Evolutionary conservation across 2,329 filamentous ascomycete genomes (phyloP).

Genomic region (Ophiocordyceps robertsii): DNA sequence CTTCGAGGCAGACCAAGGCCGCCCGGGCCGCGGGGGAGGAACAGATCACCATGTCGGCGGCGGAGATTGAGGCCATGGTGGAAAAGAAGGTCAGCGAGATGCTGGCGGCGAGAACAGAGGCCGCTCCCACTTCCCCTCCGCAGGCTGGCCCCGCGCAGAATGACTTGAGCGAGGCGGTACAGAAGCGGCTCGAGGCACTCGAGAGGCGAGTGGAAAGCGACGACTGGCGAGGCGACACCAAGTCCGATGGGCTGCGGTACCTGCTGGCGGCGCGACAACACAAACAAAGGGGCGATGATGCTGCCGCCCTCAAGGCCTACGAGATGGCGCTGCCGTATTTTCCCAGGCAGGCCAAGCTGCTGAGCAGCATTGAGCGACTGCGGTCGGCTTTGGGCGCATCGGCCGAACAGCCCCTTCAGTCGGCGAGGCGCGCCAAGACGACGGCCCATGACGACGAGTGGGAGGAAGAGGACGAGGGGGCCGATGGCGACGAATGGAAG

Average conservation of each 20-base stretch:
- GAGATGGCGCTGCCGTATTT: slow-evolving; percentile 75
- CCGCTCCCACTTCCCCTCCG: slow-evolving; percentile 21
- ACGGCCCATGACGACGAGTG: slow-evolving; percentile 1
- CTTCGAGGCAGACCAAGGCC: slow-evolving; percentile 34
- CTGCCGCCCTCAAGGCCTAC: slow-evolving; percentile 71
- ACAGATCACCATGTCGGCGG: slow-evolving; percentile 44
- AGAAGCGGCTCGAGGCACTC: slow-evolving; percentile 67
- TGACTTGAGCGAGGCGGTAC: slow-evolving; percentile 63
- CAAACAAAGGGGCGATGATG: slow-evolving; percentile 69
- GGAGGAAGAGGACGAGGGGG: too few relatives aligned
- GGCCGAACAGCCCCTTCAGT: slow-evolving; percentile 2
- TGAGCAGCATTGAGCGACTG: slow-evolving; percentile 55
- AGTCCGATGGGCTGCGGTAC: slow-evolving; percentile 72
- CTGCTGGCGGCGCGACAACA: slow-evolving; percentile 87
- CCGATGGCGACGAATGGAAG: too few relatives aligned
- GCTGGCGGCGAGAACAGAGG: slow-evolving; percentile 55
- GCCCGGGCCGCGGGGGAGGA: slow-evolving; percentile 22
- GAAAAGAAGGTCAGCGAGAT: slow-evolving; percentile 87
- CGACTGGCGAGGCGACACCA: slow-evolving; percentile 50
- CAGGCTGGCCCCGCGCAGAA: slow-evolving; percentile 17
- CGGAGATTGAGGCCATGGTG: slow-evolving; percentile 79
- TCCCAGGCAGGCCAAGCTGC: slow-evolving; percentile 66
- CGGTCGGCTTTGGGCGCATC: slow-evolving; percentile 32
- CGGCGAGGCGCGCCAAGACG: neutral
- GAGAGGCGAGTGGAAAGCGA: slow-evolving; percentile 69